Percentiles rank a stretch among this genome's conserved stretches.
These are phyloP conservation scores for Xylaria castorea DNA, from an alignment of 495 filamentous ascomycete genomes.

Conservation along the genomic window DNA sequence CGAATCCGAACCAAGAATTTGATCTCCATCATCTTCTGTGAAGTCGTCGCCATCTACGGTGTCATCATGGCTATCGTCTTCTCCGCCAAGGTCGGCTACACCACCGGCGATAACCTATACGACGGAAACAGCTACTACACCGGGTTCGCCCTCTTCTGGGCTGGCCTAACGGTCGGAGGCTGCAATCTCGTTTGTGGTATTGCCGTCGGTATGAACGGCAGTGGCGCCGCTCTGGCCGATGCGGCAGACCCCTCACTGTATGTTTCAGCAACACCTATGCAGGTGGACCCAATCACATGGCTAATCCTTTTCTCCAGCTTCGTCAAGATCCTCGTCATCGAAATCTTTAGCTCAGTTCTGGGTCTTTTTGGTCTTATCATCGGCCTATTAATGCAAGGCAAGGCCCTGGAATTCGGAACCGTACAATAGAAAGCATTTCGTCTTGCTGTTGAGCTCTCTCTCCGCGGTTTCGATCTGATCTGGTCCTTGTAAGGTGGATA, in stretches of 20 bases:
- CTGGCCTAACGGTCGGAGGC: conserved; percentile 87
- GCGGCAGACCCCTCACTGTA: conserved; percentile 91
- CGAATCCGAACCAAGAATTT: conserved; percentile 98
- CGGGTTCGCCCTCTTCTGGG: conserved; percentile 97
- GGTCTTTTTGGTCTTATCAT: conserved; percentile 98
- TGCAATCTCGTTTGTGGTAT: conserved; percentile 97
- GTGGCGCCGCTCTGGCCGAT: conserved; percentile 94
- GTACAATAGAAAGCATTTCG: conserved; percentile 21
- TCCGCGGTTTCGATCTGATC: conserved; percentile 1
- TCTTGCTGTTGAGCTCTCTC: not conserved
- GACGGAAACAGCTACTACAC: conserved; percentile 85
- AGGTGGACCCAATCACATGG: not conserved
- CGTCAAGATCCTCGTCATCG: conserved; percentile 97
- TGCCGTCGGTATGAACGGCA: conserved; percentile 96
- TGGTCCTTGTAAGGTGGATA: conserved; percentile 11
- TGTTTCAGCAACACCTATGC: conserved; percentile 43
- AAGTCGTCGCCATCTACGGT: conserved; percentile 99
- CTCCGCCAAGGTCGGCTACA: conserved; percentile 80
- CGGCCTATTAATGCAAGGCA: conserved; percentile 83
- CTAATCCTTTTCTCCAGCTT: conserved; percentile 67
- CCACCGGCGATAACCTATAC: conserved; percentile 66
- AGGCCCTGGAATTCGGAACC: conserved; percentile 75
- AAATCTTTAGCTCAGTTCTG: conserved; percentile 98
- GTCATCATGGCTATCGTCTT: conserved; percentile 99
- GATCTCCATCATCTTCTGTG: conserved; percentile 99